Evolutionary conservation across 2,329 filamentous ascomycete species (phyloP), one percentile per base, ranked within the genome.

Genomic region (Pyrenophora tritici-repentis): DNA sequence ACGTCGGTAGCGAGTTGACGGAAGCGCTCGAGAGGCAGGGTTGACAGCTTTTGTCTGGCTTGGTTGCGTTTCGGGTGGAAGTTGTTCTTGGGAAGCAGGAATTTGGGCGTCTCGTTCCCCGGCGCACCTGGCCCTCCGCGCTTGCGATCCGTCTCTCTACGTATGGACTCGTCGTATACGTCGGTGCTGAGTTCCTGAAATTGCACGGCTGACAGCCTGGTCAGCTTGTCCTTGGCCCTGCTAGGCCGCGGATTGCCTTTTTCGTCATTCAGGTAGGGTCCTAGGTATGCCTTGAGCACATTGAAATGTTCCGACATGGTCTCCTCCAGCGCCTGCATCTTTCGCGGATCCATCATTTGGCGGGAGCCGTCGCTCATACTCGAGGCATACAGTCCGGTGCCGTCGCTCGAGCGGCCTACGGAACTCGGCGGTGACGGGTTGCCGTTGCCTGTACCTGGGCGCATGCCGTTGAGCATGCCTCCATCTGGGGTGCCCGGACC

Each of bases 11-110:
- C 93, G 6, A 99, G 81, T 68, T 97, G 92, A 62, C 90, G 85
- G 70, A 99, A 99, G 50, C 93, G 83, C 20, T 90, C 87, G 17
- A 89, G 86, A 3, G 91, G 91, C 12, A 99, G 83, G 0, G 92
- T 96, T 0, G 91, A 93, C 16, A 99, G 83, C 73, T 96, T 95
- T 74, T 97, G 91, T 34, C 94, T 85, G n/a, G 94, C 94, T 73
- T 97, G 92, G 71, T 99, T 99, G 57, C 94, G 88, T 76, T 97
- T 99, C 2, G 92, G 91, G 73, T 99, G 94, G 75, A 97, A 97
- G 58, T 86, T 88, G 59, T 87, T 83, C 72, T 93, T 91, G n/a
- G 94, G 90, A 18, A 90, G 78, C 5, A 99, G 83, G 69, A 86
- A 95, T 10, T 72, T 82, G 72, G 64, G 77, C 59, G 66, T 74